Evolutionary conservation across 176 grass and related monocot genomes (phyloP), one percentile per base, ranked within the genome.

Genomic region (Cenchrus purpureus): DNA sequence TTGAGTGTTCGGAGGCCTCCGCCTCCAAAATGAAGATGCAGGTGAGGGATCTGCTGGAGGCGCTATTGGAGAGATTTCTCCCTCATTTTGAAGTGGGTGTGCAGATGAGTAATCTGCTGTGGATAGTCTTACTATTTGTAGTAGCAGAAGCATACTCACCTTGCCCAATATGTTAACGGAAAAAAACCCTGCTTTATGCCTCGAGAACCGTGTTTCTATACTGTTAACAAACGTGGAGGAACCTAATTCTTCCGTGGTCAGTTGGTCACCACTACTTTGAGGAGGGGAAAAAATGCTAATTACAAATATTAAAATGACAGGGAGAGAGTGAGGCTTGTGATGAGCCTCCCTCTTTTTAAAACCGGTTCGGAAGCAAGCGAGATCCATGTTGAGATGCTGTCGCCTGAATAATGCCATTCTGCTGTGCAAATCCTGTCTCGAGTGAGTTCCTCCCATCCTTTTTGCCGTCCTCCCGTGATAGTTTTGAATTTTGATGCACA

Each of bases 371-470:
- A 45, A 48, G 50, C 22, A 75, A 55, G 50, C 22, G 67, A 55
- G n/a, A 79, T 79, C 71, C 81, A 10, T 50, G 44, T 40, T 25
- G 67, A 79, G 74, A 79, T 84, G 80, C 46, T 52, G 60, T 65
- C 22, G 45, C 28, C 13, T 53, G 25, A 50, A 62, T 71, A 17
- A 19, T 59, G 8, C 20, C 4, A 15, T 73, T 71, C 57, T 57
- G 49, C 34, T 65, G 4, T 22, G 6, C 22, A 48, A 43, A 43
- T 12, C 29, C 32, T 42, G 32, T 70, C 48, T 70, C 17, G 19
- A 42, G 79, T 48, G 48, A 50, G 48, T 50, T 50, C 48, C 48
- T 57, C 50, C 14, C n/a, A 55, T 46, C 67, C 12, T 46, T 70
- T 66, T 46, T 17, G 31, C 45, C 25, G 46, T 44, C 68, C 55